phyloP scores from a whole-genome alignment of 768 basidiomycete species.

The Pleurotus citrinopileatus region DNA sequence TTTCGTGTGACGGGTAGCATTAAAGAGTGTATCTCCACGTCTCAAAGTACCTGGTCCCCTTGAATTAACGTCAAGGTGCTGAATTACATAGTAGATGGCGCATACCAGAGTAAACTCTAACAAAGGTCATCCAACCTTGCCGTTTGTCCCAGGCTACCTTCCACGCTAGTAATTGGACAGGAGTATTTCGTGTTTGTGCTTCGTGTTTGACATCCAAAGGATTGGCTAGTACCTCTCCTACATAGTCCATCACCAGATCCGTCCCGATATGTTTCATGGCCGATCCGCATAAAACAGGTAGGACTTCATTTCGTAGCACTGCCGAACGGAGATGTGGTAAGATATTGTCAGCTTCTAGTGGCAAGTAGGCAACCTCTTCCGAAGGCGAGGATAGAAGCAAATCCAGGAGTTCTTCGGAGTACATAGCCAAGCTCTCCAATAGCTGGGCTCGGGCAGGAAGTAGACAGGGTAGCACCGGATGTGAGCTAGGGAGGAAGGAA shows the following conservation, averaged over 20 bases:
- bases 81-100: constrained; percentile 7
- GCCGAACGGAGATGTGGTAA: constrained; percentile 65
- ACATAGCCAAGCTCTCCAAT: constrained; percentile 78
- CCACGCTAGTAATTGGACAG: constrained; percentile 75
- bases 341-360: constrained; percentile 49
- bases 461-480: constrained; percentile 70
- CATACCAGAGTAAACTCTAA: constrained; percentile 83
- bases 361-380: constrained; percentile 62
- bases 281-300: constrained; percentile 83
- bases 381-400: constrained; percentile 55
- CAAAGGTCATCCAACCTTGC: constrained; percentile 90
- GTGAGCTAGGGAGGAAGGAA: constrained; percentile 48
- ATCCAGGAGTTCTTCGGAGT: constrained; percentile 80
- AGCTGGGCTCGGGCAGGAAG: constrained; percentile 65
- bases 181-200: constrained; percentile 39
- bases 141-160: constrained; percentile 85
- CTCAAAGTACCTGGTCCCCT: constrained; percentile 58
- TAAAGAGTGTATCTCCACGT: constrained; percentile 57
- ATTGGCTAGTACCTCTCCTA: constrained; percentile 75
- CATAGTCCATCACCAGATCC: constrained; percentile 76
- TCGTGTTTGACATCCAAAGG: constrained; percentile 64
- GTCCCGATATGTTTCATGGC: constrained; percentile 82
- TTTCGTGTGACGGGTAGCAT: constrained; percentile 62
- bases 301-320: constrained; percentile 59
- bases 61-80: neutral